phyloP scores from a whole-genome alignment of 495 filamentous ascomycete genomes.

The Penicillium pulvis region DNA sequence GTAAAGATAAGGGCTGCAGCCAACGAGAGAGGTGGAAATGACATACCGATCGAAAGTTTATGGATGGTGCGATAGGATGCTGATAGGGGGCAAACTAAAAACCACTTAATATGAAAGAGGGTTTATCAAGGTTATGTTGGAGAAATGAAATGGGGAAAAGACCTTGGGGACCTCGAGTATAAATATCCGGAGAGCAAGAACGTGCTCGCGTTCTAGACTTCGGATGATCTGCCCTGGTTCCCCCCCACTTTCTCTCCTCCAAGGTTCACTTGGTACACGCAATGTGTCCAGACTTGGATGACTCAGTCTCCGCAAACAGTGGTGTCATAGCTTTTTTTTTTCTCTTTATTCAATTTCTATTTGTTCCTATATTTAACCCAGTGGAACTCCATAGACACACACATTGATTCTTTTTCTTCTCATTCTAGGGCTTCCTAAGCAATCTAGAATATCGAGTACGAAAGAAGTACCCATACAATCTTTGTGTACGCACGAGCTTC shows the following conservation, averaged over 20 bases:
- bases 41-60: conserved; percentile 2
- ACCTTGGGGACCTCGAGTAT: background rate
- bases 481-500: background rate
- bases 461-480: background rate
- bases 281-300: background rate
- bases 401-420: background rate
- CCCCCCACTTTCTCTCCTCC: background rate
- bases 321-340: background rate
- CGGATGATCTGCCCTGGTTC: background rate
- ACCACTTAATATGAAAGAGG: background rate
- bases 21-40: background rate
- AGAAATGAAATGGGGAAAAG: background rate
- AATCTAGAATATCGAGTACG: background rate
- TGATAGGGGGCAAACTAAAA: background rate
- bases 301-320: conserved; percentile 3
- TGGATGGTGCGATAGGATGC: background rate
- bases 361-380: conserved; percentile 2
- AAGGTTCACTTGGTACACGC: background rate
- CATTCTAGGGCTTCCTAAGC: background rate
- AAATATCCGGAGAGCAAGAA: background rate
- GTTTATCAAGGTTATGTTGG: background rate
- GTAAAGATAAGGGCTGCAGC: background rate
- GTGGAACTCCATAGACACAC: background rate
- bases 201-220: conserved; percentile 3
- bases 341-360: background rate